Percentiles rank a stretch among this genome's conserved stretches.
Conservation (phyloP, 192 early-diverging fungal species). For the Entomortierella chlamydospora region DNA sequence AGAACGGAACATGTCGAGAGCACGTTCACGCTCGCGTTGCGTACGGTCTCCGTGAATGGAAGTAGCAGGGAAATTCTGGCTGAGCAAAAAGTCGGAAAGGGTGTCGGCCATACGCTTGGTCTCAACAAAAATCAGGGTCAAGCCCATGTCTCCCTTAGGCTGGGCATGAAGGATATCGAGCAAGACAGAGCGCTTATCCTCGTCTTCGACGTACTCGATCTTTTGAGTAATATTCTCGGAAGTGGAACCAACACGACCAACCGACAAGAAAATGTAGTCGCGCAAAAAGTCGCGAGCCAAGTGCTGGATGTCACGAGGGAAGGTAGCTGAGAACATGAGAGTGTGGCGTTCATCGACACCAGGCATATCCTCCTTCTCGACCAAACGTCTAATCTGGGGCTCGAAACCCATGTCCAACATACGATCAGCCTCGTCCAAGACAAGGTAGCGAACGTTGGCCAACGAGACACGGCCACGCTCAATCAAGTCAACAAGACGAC, state of each 20-base stretch:
- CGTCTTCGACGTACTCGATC: constrained; percentile 93
- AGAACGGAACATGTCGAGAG: constrained; percentile 87
- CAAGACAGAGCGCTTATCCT: constrained; percentile 91
- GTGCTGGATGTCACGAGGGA: constrained; percentile 89
- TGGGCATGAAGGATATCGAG: constrained; percentile 82
- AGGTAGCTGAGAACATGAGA: constrained; percentile 96
- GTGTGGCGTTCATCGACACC: constrained; percentile 83
- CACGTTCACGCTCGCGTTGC: constrained; percentile 94
- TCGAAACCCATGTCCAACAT: constrained; percentile 98
- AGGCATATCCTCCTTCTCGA: constrained; percentile 80
- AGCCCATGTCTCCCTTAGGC: constrained; percentile 62
- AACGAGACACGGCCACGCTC: constrained; percentile 84
- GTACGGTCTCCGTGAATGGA: constrained; percentile 97
- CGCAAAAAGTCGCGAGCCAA: constrained; percentile 88
- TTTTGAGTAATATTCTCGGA: constrained; percentile 96
- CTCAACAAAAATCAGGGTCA: constrained; percentile 97
- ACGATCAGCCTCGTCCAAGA: constrained; percentile 96
- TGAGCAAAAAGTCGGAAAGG: constrained; percentile 82
- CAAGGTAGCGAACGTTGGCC: constrained; percentile 84
- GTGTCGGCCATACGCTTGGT: constrained; percentile 96
- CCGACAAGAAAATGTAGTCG: constrained; percentile 87
- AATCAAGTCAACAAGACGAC: constrained; percentile 92
- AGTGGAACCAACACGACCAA: constrained; percentile 94
- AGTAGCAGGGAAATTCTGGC: constrained; percentile 88
- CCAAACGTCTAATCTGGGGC: constrained; percentile 90